These are phyloP conservation scores for Phaeosphaeriaceae sp. DNA, from an alignment of 2,329 filamentous ascomycete species.

Conservation along the genomic window DNA sequence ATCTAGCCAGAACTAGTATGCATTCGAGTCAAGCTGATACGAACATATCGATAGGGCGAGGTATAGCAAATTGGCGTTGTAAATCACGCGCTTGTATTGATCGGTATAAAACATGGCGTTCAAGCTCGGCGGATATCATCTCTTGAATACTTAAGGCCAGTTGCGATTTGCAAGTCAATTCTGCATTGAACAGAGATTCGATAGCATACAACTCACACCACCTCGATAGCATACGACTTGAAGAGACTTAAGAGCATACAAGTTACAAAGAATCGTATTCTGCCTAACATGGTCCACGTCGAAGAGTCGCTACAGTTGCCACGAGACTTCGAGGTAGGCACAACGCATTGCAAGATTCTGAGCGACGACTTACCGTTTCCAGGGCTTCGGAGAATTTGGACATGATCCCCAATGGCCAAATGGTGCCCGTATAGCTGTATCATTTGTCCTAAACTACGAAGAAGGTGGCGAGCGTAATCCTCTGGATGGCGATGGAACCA, in stretches of 20 bases:
- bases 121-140: background rate
- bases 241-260: too few relatives aligned
- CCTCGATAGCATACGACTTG: too few relatives aligned
- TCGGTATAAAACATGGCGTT: background rate
- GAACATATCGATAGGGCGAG: background rate
- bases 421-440: conserved; percentile 46
- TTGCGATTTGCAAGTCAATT: too few relatives aligned
- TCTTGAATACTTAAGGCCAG: too few relatives aligned
- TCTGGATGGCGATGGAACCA: conserved; percentile 41
- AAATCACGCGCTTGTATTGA: background rate
- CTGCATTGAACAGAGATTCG: background rate
- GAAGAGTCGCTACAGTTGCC: conserved; percentile 47
- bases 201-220: background rate
- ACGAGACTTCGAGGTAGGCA: conserved; percentile 45
- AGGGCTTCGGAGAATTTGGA: conserved; percentile 52
- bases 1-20: background rate
- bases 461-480: conserved; percentile 43
- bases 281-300: conserved; percentile 43
- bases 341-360: background rate
- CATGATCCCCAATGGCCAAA: conserved; percentile 48
- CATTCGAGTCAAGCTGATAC: background rate
- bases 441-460: conserved; percentile 50
- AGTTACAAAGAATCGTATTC: too few relatives aligned
- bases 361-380: conserved; percentile 37
- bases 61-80: background rate